Conservation (phyloP, 768 basidiomycete species). For the Lentinula raphanica region DNA sequence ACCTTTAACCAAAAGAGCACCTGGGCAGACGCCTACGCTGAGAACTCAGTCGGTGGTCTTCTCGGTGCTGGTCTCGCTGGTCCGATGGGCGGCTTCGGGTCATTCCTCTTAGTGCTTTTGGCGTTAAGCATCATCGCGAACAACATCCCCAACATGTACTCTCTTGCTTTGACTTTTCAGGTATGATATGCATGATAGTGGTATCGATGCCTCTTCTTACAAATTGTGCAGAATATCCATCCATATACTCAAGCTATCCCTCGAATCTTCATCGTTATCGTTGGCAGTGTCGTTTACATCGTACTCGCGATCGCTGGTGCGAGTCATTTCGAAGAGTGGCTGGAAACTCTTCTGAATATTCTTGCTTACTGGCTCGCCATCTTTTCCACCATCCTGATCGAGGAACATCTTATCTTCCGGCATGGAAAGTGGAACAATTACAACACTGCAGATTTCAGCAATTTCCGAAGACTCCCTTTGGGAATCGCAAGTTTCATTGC, state of each 20-base stretch:
- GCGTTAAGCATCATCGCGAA: slow-evolving; percentile 59
- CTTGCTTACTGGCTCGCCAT: slow-evolving; percentile 46
- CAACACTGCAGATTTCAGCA: slow-evolving; percentile 28
- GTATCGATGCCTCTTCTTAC: too few relatives aligned
- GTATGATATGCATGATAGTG: too few relatives aligned
- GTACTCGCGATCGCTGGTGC: slow-evolving; percentile 35
- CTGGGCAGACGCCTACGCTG: slow-evolving; percentile 39
- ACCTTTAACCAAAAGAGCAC: slow-evolving; percentile 37
- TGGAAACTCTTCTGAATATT: slow-evolving; percentile 35
- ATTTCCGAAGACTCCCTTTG: slow-evolving; percentile 25
- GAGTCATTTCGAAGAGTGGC: slow-evolving; percentile 34
- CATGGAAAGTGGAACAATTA: slow-evolving; percentile 25
- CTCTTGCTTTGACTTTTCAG: slow-evolving; percentile 50
- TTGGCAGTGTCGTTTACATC: slow-evolving; percentile 9
- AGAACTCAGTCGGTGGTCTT: slow-evolving; percentile 44
- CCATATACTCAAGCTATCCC: slow-evolving; percentile 27
- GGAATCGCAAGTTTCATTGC: slow-evolving; percentile 31
- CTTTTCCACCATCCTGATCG: slow-evolving; percentile 38
- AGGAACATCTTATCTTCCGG: slow-evolving; percentile 47
- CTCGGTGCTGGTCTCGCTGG: slow-evolving; percentile 41
- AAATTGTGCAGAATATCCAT: slow-evolving; percentile 27
- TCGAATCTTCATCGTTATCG: slow-evolving; percentile 29
- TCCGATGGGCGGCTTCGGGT: slow-evolving; percentile 52
- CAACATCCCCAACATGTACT: slow-evolving; percentile 61
- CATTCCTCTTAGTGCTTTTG: slow-evolving; percentile 54